These are phyloP conservation scores for Coemansia sp. DNA, from an alignment of 192 early-diverging fungal genomes.

Conservation along the genomic window DNA sequence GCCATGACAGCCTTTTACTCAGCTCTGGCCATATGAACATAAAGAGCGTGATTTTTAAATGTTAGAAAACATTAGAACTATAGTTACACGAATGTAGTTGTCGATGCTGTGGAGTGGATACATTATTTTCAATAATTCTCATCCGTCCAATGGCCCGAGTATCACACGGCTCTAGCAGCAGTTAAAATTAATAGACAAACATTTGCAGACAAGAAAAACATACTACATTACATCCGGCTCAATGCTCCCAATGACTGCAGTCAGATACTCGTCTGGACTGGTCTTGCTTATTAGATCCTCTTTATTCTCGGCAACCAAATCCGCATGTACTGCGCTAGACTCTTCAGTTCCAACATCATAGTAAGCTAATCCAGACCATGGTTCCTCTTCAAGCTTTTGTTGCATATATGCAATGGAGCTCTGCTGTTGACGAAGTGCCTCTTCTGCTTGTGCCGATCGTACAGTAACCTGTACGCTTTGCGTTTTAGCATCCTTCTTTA, in stretches of 20 bases:
- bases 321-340: slow-evolving; percentile 13
- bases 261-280: slow-evolving; percentile 35
- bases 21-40: no score
- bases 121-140: no score
- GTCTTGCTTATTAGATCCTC: slow-evolving; percentile 33
- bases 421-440: slow-evolving; percentile 60
- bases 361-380: slow-evolving; percentile 67
- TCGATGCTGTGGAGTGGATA: no score
- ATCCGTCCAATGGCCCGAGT: neutral
- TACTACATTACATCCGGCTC: slow-evolving; percentile 18
- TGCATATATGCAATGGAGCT: slow-evolving; percentile 56
- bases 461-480: slow-evolving; percentile 57
- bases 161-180: neutral
- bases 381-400: slow-evolving; percentile 68
- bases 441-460: slow-evolving; percentile 63
- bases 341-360: slow-evolving; percentile 56
- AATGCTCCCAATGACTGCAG: slow-evolving; percentile 38
- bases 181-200: neutral
- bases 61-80: no score
- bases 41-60: no score
- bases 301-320: slow-evolving; percentile 33
- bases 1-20: no score
- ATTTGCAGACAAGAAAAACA: neutral
- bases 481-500: slow-evolving; percentile 38
- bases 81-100: no score